A percentile compares a stretch with the other conserved stretches of the same genome.
Evolutionary conservation across 208 protist genomes (phyloP).

Genomic region (Trypanosoma melophagium): DNA sequence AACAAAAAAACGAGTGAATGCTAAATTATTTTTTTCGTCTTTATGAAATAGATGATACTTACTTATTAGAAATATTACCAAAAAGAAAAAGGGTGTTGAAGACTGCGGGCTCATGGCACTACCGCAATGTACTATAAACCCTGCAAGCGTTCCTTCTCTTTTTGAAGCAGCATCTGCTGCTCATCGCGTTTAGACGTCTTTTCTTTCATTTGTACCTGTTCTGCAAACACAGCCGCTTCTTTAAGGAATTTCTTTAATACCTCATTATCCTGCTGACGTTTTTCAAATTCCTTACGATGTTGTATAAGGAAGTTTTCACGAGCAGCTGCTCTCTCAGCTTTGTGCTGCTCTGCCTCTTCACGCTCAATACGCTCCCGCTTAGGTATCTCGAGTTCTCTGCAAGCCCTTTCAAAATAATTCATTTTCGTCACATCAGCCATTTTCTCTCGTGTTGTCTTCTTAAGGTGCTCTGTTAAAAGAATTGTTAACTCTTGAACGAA

Average conservation of each 20-base stretch:
- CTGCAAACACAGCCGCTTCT: slow-evolving; percentile 59
- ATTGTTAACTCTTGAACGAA: slow-evolving; percentile 77
- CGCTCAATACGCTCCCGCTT: slow-evolving; percentile 55
- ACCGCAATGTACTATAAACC: slow-evolving; percentile 6
- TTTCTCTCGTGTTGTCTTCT: slow-evolving; percentile 43
- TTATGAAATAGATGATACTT: too few relatives aligned
- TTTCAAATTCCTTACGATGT: slow-evolving; percentile 82
- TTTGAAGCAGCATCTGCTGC: slow-evolving; percentile 65
- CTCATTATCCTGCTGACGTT: slow-evolving; percentile 55
- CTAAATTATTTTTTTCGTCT: too few relatives aligned
- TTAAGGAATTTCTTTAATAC: slow-evolving; percentile 60
- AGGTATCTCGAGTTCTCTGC: slow-evolving; percentile 70
- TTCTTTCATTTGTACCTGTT: slow-evolving; percentile 43
- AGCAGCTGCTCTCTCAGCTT: slow-evolving; percentile 50
- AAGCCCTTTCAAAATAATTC: slow-evolving; percentile 76
- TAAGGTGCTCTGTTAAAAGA: slow-evolving; percentile 54
- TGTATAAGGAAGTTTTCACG: slow-evolving; percentile 69
- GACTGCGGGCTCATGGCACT: too few relatives aligned
- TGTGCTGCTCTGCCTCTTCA: slow-evolving; percentile 49
- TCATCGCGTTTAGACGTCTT: slow-evolving; percentile 81
- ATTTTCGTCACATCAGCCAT: slow-evolving; percentile 53
- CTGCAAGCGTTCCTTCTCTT: slow-evolving; percentile 65
- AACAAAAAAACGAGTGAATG: too few relatives aligned
- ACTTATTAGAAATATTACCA: too few relatives aligned
- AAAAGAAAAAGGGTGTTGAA: too few relatives aligned